Percentiles rank a stretch among this genome's conserved stretches.
These are phyloP conservation scores for Starmerella cellae DNA, from an alignment of 805 yeast genomes.

Conservation along the genomic window DNA sequence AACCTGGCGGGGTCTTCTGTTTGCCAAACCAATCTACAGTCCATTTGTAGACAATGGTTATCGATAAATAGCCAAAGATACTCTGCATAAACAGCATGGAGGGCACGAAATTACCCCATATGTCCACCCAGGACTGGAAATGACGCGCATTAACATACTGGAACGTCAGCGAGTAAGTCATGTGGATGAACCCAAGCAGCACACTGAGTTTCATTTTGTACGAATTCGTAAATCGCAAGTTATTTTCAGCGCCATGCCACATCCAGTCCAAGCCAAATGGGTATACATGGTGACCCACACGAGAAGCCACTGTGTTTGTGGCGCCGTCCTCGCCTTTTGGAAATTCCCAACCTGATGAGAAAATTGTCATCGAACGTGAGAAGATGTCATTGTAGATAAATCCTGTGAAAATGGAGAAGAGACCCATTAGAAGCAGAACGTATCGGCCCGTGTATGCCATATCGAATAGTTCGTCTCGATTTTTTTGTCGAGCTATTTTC, in stretches of 20 bases:
- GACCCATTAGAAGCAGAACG: conserved; percentile 84
- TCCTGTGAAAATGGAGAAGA: conserved; percentile 91
- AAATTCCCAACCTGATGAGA: conserved; percentile 86
- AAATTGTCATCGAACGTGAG: conserved; percentile 78
- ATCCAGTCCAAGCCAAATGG: conserved; percentile 80
- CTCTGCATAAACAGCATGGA: conserved; percentile 91
- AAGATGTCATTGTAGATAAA: conserved; percentile 85
- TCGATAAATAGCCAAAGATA: conserved; percentile 80
- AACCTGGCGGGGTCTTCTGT: conserved; percentile 76
- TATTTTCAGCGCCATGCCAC: conserved; percentile 97
- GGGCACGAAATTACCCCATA: conserved; percentile 86
- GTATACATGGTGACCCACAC: conserved; percentile 41
- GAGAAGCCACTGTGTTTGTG: conserved; percentile 6
- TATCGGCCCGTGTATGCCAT: conserved; percentile 94
- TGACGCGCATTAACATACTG: conserved; percentile 65
- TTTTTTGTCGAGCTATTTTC: conserved; percentile 40
- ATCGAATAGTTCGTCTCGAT: conserved; percentile 75
- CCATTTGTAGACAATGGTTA: conserved; percentile 89
- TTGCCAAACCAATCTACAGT: conserved; percentile 75
- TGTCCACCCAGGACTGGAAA: conserved; percentile 62
- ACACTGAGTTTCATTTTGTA: conserved; percentile 95
- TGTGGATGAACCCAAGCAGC: conserved; percentile 86
- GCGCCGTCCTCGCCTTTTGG: conserved; percentile 31
- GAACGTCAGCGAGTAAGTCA: conserved; percentile 78
- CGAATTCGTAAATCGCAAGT: conserved; percentile 77